Evolutionary conservation across 2,329 filamentous ascomycete genomes (phyloP), one percentile per base, ranked within the genome.

Genomic region (Alternaria incomplexa): DNA sequence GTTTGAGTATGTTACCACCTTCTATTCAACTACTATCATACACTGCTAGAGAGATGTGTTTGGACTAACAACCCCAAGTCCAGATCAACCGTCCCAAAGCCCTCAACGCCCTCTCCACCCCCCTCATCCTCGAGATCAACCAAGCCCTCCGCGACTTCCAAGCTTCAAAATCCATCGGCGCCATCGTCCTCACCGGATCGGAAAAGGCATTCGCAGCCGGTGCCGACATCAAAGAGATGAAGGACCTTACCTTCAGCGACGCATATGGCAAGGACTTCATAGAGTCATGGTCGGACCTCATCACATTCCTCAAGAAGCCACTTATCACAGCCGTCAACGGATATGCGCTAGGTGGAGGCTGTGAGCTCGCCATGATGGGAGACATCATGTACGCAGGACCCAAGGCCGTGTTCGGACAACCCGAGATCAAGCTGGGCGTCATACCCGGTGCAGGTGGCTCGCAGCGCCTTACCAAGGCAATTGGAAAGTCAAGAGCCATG

Each of bases 171-270:
- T 66, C 69, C 36, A 76, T 80, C 46, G 73, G 73, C 57, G 78
- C 78, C 58, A 75, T 80, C 43, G 78, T 99, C 62, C 85, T 99
- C 62, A 97, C 96, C 1, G 96, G 96, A 58, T 96, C 91, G 48
- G 86, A 93, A 69, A 93, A 91, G 81, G 94, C 95, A 45, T 99
- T 81, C 58, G 79, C 74, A 79, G 86, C 96, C 47, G 96, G 96
- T 55, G 96, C 96, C 64, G 96, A 99, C 81, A 99, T 99, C 85
- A 98, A 98, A 82, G 96, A 99, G 83, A 99, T 99, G 96, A 92
- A 93, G 28, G 90, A 93, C 64, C 88, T 97, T 43, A 94, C 90
- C 58, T 99, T 99, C 83, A 88, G 92, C 66, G 85, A 90, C 68
- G 95, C 96, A 43, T 98, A 97, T 84, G 91, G 89, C 51, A 89